Conservation (phyloP, 345 rosid genomes). For the Gossypium turneri region DNA sequence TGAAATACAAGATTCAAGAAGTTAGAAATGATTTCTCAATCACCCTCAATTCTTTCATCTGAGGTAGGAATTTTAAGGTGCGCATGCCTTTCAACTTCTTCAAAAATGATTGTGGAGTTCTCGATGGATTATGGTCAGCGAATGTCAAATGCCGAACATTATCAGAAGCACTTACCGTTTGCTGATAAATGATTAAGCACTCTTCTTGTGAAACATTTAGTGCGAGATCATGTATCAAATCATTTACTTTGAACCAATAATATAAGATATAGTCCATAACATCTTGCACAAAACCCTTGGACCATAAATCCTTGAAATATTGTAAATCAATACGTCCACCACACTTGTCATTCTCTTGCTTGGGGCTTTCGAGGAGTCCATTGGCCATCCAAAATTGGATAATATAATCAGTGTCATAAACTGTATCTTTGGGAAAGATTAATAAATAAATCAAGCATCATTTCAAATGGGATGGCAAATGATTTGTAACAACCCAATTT, state of each 20-base stretch:
- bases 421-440: too few species aligned
- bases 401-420: too few species aligned
- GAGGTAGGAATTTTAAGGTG: background rate
- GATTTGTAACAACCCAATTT: too few species aligned
- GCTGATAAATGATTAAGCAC: background rate
- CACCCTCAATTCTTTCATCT: background rate
- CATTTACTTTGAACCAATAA: background rate
- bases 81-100: background rate
- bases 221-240: background rate
- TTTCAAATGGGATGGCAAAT: too few species aligned
- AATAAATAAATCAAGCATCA: too few species aligned
- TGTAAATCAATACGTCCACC: background rate
- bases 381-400: background rate
- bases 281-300: background rate
- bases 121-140: background rate
- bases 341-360: background rate
- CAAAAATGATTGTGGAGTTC: background rate
- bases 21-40: background rate
- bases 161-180: background rate
- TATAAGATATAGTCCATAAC: rapidly evolving
- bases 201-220: background rate
- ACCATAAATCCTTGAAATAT: background rate
- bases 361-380: background rate
- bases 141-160: background rate
- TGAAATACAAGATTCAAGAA: background rate